These are phyloP conservation scores for Debaryomyces tyrocola DNA, from an alignment of 805 yeast species.

Conservation along the genomic window DNA sequence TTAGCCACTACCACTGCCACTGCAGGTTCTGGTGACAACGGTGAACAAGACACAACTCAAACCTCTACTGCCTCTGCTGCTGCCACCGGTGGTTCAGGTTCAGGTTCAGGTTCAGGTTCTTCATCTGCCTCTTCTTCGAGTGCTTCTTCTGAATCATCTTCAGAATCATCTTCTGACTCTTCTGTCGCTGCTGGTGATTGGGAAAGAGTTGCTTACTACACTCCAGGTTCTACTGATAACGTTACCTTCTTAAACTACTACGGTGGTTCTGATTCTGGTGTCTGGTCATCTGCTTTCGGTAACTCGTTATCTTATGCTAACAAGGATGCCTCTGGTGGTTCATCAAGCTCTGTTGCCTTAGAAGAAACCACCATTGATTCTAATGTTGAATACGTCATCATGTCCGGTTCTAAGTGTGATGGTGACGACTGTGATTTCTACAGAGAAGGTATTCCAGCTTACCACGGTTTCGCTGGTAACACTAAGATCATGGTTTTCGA, in stretches of 20 bases:
- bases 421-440: constrained; percentile 76
- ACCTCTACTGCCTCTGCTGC: constrained; percentile 17
- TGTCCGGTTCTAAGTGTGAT: constrained; percentile 67
- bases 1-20: constrained; percentile 21
- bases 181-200: constrained; percentile 55
- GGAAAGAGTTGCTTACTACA: constrained; percentile 75
- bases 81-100: constrained; percentile 11
- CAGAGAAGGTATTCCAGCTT: constrained; percentile 85
- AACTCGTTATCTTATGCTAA: constrained; percentile 86
- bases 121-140: constrained; percentile 24
- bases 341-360: constrained; percentile 67
- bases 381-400: constrained; percentile 77
- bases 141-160: constrained; percentile 19
- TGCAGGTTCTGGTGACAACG: constrained; percentile 6
- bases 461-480: constrained; percentile 88
- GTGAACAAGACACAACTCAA: constrained; percentile 13
- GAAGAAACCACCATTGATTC: constrained; percentile 68
- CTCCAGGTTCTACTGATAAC: constrained; percentile 70
- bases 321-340: constrained; percentile 72
- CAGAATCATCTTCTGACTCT: constrained; percentile 26
- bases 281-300: constrained; percentile 84
- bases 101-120: constrained; percentile 8
- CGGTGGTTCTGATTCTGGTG: constrained; percentile 92
- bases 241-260: constrained; percentile 79
- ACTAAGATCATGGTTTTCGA: constrained; percentile 88